Base-by-base conservation (phyloP, 306 rosid genomes). In the Luffa acutangula region DNA sequence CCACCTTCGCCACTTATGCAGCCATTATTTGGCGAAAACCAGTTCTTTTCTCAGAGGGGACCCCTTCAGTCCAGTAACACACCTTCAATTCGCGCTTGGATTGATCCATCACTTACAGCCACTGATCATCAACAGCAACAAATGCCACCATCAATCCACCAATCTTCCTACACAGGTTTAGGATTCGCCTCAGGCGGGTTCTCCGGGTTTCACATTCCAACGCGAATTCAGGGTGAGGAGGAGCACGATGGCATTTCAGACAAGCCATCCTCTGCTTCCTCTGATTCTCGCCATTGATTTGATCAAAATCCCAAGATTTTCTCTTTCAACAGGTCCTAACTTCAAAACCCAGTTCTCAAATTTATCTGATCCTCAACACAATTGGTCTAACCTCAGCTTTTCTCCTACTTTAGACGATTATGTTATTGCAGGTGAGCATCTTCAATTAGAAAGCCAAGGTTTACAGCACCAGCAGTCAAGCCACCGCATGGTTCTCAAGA, bases 41-140 rank as follows among this genome's bases (percentile, higher is more conserved):
- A 94, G 86, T 89, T 84, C 83, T 81, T 91, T 87, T 81, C 90
- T 78, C 97, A 93, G 97, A 91, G 97, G 98, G 98, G 98, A 88
- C 93, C 97, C 98, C 98, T 91, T 93, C 98, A 93, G 98, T 93
- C 98, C 98, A 93, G 98, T 91, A 85, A 90, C 93, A 84, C 76
- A 81, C 92, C 92, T 65, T 85, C 92, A 63, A 57, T 89, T 87
- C 97, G 95, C 84, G 97, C 93, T 84, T 93, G 93, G 99, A 89
- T 93, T 71, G 93, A 95, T 85, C 90, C 93, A 53, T 25, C 82
- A 36, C 71, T 70, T 9, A 15, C 90, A 76, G 60, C 85, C 2
- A 77, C 81, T 9, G 77, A 84, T 57, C 86, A 79, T 70, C 85
- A 74, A 6, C 78, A 72, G 3, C 77, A 90, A 75, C 92, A 89